Conservation (phyloP, 2,329 filamentous ascomycete genomes). For the Elsinoe perseae region DNA sequence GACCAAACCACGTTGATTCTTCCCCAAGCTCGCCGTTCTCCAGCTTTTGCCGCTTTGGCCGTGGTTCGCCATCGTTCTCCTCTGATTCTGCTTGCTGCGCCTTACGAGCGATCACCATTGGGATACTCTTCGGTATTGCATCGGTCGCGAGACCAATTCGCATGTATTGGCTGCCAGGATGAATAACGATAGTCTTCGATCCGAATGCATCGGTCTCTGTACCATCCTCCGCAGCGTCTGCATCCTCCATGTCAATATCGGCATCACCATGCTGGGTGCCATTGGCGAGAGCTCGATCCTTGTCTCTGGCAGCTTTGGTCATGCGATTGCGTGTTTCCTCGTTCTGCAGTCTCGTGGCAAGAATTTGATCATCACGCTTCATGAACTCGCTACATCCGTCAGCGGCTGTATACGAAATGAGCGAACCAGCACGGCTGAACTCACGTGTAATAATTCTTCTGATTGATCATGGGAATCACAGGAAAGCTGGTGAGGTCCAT, state of each 20-base stretch:
- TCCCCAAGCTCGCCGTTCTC: constrained; percentile 54
- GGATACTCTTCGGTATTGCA: constrained; percentile 85
- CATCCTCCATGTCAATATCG: constrained; percentile 52
- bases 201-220: constrained; percentile 54
- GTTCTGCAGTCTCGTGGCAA: constrained; percentile 78
- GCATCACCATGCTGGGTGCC: constrained; percentile 55
- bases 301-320: constrained; percentile 78
- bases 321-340: constrained; percentile 79
- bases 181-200: constrained; percentile 89
- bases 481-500: constrained; percentile 95
- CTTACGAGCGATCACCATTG: constrained; percentile 82
- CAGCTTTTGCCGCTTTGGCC: constrained; percentile 57
- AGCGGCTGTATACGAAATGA: neutral
- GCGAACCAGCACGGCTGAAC: constrained; percentile 27
- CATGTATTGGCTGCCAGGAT: constrained; percentile 90
- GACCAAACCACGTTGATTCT: constrained; percentile 75
- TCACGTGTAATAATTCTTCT: constrained; percentile 99
- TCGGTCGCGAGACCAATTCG: constrained; percentile 94
- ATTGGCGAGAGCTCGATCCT: constrained; percentile 75
- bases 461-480: constrained; percentile 86
- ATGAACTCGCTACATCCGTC: constrained; percentile 68
- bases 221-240: constrained; percentile 44
- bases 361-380: constrained; percentile 93
- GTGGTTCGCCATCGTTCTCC: constrained; percentile 69
- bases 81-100: constrained; percentile 75